These are phyloP conservation scores for Crithidia acanthocephali DNA, from an alignment of 208 protist species.

Conservation along the genomic window DNA sequence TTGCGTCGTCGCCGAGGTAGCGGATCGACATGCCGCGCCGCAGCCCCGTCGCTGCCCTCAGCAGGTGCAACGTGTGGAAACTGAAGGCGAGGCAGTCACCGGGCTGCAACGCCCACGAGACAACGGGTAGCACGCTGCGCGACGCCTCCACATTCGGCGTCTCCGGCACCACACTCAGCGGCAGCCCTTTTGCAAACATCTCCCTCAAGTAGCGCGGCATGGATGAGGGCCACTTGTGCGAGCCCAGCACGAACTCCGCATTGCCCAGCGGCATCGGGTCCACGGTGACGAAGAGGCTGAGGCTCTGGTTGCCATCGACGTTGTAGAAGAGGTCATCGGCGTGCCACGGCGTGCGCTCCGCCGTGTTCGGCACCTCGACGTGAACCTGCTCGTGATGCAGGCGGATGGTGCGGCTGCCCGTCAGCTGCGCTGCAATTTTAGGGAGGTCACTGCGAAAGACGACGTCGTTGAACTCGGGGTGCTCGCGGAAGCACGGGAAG, in stretches of 20 bases:
- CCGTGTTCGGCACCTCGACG: conserved; percentile 40
- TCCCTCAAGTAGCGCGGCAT: conserved; percentile 55
- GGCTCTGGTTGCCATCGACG: conserved; percentile 40
- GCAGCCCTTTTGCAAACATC: conserved; percentile 39
- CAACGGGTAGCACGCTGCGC: conserved; percentile 30
- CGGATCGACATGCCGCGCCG: conserved; percentile 45
- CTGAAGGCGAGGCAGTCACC: conserved; percentile 45
- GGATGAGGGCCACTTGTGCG: conserved; percentile 42
- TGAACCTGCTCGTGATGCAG: conserved; percentile 51
- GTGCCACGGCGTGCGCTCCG: conserved; percentile 47
- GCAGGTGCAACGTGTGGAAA: conserved; percentile 40
- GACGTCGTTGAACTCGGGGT: conserved; percentile 44
- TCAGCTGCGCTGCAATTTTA: conserved; percentile 39
- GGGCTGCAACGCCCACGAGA: conserved; percentile 33
- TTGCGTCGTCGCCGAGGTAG: conserved; percentile 38
- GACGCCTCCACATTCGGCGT: conserved; percentile 37
- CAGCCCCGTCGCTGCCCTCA: conserved; percentile 23
- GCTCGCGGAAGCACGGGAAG: conserved; percentile 45
- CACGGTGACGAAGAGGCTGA: conserved; percentile 55
- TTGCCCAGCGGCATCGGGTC: conserved; percentile 38
- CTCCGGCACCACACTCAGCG: conserved; percentile 35
- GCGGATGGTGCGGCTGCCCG: conserved; percentile 35
- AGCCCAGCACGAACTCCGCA: conserved; percentile 46
- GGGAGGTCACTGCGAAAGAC: conserved; percentile 42
- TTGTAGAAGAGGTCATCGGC: conserved; percentile 58